Evolutionary conservation across 1,284 basidiomycete species (phyloP).

Genomic region (Fomitopsis schrenkii): DNA sequence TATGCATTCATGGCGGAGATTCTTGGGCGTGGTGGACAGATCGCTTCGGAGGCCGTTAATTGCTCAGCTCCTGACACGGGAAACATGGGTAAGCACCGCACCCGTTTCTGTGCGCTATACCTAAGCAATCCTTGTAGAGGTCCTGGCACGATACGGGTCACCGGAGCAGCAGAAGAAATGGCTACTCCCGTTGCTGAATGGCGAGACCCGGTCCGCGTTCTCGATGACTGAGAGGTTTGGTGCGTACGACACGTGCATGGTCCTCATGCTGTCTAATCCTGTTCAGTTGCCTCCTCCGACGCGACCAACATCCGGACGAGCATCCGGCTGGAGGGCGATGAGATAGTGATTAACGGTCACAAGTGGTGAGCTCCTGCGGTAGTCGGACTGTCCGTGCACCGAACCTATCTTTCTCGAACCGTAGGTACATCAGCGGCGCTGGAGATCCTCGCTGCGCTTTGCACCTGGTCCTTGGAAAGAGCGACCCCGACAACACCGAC

Average conservation of each 20-base stretch:
- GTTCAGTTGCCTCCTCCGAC: slow-evolving; percentile 86
- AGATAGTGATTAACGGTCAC: slow-evolving; percentile 93
- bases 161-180: slow-evolving; percentile 89
- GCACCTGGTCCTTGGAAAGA: slow-evolving; percentile 94
- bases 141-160: slow-evolving; percentile 90
- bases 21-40: slow-evolving; percentile 78
- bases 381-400: background rate
- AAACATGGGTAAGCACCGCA: slow-evolving; percentile 75
- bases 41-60: slow-evolving; percentile 86
- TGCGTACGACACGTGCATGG: slow-evolving; percentile 31
- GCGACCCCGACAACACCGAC: slow-evolving; percentile 71
- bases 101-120: background rate
- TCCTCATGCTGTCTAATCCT: background rate
- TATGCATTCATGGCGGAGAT: slow-evolving; percentile 98
- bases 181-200: slow-evolving; percentile 85
- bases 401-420: background rate
- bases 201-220: slow-evolving; percentile 91
- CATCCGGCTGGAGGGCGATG: slow-evolving; percentile 80
- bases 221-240: slow-evolving; percentile 93
- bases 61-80: slow-evolving; percentile 96
- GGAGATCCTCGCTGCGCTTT: slow-evolving; percentile 89
- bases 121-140: slow-evolving; percentile 56
- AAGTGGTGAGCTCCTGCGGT: slow-evolving; percentile 68
- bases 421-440: slow-evolving; percentile 95
- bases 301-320: slow-evolving; percentile 95